These are phyloP conservation scores for Pseudomicrostroma phylloplanum DNA, from an alignment of 1,284 basidiomycete genomes.

Conservation along the genomic window DNA sequence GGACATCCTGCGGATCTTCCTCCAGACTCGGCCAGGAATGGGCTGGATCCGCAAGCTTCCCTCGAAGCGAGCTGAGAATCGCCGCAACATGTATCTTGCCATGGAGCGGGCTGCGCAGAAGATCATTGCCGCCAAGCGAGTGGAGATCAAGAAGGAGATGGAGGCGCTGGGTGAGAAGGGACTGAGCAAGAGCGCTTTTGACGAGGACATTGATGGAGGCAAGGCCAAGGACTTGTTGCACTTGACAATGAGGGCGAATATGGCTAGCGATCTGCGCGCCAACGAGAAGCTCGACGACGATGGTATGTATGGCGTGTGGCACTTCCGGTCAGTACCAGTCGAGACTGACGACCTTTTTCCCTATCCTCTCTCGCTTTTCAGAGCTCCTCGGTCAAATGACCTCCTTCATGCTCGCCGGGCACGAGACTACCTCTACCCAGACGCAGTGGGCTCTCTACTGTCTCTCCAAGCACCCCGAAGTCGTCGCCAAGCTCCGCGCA, in stretches of 20 bases:
- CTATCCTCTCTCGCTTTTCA: too few relatives aligned
- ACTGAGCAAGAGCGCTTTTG: slow-evolving; percentile 26
- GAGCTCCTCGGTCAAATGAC: slow-evolving; percentile 41
- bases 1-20: slow-evolving; percentile 26
- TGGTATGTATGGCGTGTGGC: not conserved
- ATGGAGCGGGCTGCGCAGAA: slow-evolving; percentile 24
- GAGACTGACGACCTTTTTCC: too few relatives aligned
- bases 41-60: slow-evolving; percentile 40
- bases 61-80: slow-evolving; percentile 23
- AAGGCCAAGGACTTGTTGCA: slow-evolving; percentile 4
- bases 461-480: slow-evolving; percentile 21
- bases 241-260: slow-evolving; percentile 14
- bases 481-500: slow-evolving; percentile 31
- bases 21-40: slow-evolving; percentile 28
- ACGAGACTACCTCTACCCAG: slow-evolving; percentile 46
- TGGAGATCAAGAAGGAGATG: slow-evolving; percentile 33
- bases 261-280: slow-evolving; percentile 31
- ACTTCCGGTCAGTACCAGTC: too few relatives aligned
- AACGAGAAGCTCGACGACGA: slow-evolving; percentile 31
- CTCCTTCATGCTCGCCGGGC: slow-evolving; percentile 44
- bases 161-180: slow-evolving; percentile 11
- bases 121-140: slow-evolving; percentile 31
- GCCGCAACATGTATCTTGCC: not conserved
- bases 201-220: slow-evolving; percentile 9
- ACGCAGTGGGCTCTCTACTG: slow-evolving; percentile 39